Percentiles rank a stretch among this genome's conserved stretches.
Evolutionary conservation across 257 asterid species (phyloP).

Genomic region (Penstemon newberryi): DNA sequence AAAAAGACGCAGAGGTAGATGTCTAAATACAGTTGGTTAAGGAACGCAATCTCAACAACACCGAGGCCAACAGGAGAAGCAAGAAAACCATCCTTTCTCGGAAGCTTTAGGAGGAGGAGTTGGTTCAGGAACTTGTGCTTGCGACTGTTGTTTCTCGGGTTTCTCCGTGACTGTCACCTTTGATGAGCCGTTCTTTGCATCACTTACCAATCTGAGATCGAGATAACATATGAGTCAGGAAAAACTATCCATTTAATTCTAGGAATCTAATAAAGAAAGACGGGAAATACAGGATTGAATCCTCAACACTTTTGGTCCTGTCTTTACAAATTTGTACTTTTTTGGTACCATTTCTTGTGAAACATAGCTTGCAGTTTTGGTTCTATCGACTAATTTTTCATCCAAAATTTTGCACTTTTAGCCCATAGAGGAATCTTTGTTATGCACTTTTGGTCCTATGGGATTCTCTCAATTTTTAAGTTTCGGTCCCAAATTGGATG

Average conservation of each 20-base stretch:
- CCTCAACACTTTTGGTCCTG: too few species aligned
- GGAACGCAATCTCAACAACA: slow-evolving; percentile 31
- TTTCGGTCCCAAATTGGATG: too few species aligned
- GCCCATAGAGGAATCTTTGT: too few species aligned
- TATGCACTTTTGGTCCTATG: too few species aligned
- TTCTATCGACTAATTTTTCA: too few species aligned
- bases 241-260: background rate
- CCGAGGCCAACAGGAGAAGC: slow-evolving; percentile 43
- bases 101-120: slow-evolving; percentile 18
- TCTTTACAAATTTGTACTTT: too few species aligned
- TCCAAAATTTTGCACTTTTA: too few species aligned
- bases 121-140: slow-evolving; percentile 19
- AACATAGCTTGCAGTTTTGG: too few species aligned
- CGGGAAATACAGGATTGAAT: too few species aligned
- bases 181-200: slow-evolving; percentile 30
- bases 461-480: too few species aligned
- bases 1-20: background rate
- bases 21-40: background rate
- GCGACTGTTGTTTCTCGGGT: slow-evolving; percentile 31
- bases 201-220: slow-evolving; percentile 45
- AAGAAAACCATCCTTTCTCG: slow-evolving; percentile 31
- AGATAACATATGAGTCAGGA: slow-evolving; percentile 3
- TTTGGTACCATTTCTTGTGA: too few species aligned
- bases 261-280: background rate
- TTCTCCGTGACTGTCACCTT: slow-evolving; percentile 30